phyloP scores from a whole-genome alignment of 345 rosid species.

The Eucalyptus albens region DNA sequence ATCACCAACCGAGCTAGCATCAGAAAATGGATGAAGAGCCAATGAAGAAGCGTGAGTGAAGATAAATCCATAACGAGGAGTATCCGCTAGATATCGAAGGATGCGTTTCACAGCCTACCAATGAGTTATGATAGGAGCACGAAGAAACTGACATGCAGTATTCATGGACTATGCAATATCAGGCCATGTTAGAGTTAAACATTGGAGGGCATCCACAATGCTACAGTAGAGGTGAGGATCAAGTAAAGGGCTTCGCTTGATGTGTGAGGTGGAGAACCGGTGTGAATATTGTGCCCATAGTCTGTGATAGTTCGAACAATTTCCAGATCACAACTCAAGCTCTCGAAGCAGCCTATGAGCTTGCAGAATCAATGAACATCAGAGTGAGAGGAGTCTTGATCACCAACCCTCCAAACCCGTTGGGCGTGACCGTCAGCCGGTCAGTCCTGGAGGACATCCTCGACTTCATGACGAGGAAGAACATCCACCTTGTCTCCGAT shows the following conservation, averaged over 20 bases:
- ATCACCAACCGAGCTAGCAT: background rate
- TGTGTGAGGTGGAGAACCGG: slow-evolving; percentile 74
- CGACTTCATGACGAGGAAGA: slow-evolving; percentile 46
- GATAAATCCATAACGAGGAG: background rate
- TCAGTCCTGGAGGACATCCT: slow-evolving; percentile 48
- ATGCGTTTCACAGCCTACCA: background rate
- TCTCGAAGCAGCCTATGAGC: slow-evolving; percentile 54
- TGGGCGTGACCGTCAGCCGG: slow-evolving; percentile 62
- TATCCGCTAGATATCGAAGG: background rate
- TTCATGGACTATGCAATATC: background rate
- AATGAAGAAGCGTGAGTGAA: background rate
- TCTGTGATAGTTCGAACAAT: slow-evolving; percentile 61
- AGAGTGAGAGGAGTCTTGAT: slow-evolving; percentile 72
- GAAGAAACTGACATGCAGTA: background rate
- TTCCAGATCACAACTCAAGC: slow-evolving; percentile 80
- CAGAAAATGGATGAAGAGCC: background rate
- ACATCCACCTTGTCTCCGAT: slow-evolving; percentile 84
- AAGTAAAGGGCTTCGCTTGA: background rate
- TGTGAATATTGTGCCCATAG: slow-evolving; percentile 64
- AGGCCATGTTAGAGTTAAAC: background rate
- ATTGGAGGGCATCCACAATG: background rate
- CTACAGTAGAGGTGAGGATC: background rate
- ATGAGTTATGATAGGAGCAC: background rate
- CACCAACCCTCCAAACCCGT: slow-evolving; percentile 92
- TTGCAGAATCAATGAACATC: slow-evolving; percentile 31